A percentile compares a stretch with the other conserved stretches of the same genome.
These are phyloP conservation scores for Flagelloscypha sp. DNA, from an alignment of 768 basidiomycete species.

Conservation along the genomic window DNA sequence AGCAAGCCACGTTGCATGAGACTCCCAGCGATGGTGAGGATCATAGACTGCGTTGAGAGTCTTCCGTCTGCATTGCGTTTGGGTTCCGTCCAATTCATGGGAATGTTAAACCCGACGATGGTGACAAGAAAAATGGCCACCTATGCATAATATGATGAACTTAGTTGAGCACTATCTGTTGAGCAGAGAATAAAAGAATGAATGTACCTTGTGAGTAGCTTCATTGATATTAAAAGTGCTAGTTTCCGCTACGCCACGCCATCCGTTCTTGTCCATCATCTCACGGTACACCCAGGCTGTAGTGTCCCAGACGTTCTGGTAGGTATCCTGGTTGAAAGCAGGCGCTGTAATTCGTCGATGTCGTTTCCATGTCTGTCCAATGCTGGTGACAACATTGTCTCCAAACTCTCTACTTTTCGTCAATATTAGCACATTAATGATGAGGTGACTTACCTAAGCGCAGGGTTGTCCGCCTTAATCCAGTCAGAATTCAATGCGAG, in stretches of 20 bases:
- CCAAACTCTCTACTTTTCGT: no score
- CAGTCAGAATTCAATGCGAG: no score
- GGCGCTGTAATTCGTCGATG: conserved; percentile 18
- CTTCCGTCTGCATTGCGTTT: conserved; percentile 1
- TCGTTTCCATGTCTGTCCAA: no score
- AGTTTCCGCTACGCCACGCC: conserved; percentile 7
- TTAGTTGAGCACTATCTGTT: not conserved
- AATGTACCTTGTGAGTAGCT: conserved; percentile 1
- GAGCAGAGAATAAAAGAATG: conserved; percentile 3
- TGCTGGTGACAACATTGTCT: no score
- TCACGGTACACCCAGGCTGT: conserved; percentile 11
- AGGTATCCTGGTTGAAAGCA: conserved; percentile 19
- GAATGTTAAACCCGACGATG: conserved; percentile 22
- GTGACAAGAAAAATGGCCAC: conserved; percentile 14
- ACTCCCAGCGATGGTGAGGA: no score
- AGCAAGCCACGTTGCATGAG: conserved; percentile 5
- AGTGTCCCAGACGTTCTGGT: conserved; percentile 33
- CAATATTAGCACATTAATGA: no score
- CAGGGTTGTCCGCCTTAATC: no score
- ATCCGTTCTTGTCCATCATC: conserved; percentile 13
- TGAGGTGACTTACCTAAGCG: no score
- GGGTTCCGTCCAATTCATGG: conserved; percentile 13
- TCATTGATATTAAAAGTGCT: no score
- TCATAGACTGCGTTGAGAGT: no score
- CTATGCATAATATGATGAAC: not conserved